Evolutionary conservation across 495 filamentous ascomycete species (phyloP).

Genomic region (Durotheca rogersii): DNA sequence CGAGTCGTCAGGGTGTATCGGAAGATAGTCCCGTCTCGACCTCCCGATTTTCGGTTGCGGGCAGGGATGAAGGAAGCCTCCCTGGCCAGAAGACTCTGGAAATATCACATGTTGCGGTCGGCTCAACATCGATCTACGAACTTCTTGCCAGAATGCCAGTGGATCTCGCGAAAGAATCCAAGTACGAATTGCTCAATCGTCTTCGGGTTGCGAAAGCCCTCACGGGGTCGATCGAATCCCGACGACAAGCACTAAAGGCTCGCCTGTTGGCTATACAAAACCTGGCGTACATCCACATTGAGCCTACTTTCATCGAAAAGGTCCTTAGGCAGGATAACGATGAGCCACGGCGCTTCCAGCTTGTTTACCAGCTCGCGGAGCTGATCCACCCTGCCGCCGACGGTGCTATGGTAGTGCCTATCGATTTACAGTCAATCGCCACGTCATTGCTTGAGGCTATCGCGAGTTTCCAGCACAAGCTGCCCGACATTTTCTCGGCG

Average conservation of each 20-base stretch:
- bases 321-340: slow-evolving; percentile 85
- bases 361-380: slow-evolving; percentile 89
- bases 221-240: slow-evolving; percentile 58
- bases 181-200: slow-evolving; percentile 85
- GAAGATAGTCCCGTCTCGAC: slow-evolving; percentile 43
- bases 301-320: slow-evolving; percentile 77
- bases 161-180: slow-evolving; percentile 67
- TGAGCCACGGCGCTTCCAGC: slow-evolving; percentile 83
- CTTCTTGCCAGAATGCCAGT: slow-evolving; percentile 63
- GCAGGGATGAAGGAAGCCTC: slow-evolving; percentile 55
- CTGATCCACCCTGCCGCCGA: slow-evolving; percentile 75
- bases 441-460: slow-evolving; percentile 79
- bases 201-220: slow-evolving; percentile 80
- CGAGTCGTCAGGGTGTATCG: slow-evolving; percentile 30
- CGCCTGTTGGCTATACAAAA: slow-evolving; percentile 89
- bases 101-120: slow-evolving; percentile 64
- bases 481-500: slow-evolving; percentile 78
- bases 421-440: slow-evolving; percentile 78
- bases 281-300: slow-evolving; percentile 82
- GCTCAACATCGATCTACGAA: slow-evolving; percentile 61
- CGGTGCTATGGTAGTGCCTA: slow-evolving; percentile 64
- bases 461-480: slow-evolving; percentile 71
- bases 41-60: slow-evolving; percentile 30
- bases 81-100: slow-evolving; percentile 63
- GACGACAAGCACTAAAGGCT: slow-evolving; percentile 76